Percentiles rank a stretch among this genome's conserved stretches.
phyloP scores from a whole-genome alignment of 139 green algal genomes.

The Picochlorum sp. region DNA sequence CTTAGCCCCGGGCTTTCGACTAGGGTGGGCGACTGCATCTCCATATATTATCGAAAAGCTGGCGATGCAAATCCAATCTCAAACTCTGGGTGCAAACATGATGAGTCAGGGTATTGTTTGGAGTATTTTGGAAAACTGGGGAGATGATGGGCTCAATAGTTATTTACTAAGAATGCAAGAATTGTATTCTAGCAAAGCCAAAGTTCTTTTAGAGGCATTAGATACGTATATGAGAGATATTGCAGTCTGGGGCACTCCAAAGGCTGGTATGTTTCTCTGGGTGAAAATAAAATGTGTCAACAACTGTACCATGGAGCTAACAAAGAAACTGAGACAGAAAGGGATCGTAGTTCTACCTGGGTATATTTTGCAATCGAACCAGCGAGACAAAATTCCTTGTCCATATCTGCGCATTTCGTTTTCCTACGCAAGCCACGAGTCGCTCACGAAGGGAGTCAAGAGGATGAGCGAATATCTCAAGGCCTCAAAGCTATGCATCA shows the following conservation, averaged over 20 bases:
- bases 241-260: conserved; percentile 23
- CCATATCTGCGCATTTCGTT: background rate
- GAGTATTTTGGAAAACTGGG: conserved; percentile 24
- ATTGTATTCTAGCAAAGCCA: conserved; percentile 18
- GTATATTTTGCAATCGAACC: background rate
- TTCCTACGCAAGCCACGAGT: background rate
- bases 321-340: background rate
- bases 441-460: background rate
- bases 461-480: background rate
- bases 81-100: conserved; percentile 28
- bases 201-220: conserved; percentile 7
- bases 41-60: conserved; percentile 16
- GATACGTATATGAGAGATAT: conserved; percentile 3
- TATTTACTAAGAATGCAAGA: conserved; percentile 29
- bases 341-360: background rate
- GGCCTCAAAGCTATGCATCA: background rate
- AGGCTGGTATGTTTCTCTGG: conserved; percentile 32
- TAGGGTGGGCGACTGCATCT: conserved; percentile 56
- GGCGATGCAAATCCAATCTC: conserved; percentile 6
- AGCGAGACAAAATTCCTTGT: background rate
- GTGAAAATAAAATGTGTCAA: background rate
- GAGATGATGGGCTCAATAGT: conserved; percentile 21
- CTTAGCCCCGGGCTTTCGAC: conserved; percentile 42
- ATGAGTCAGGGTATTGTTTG: conserved; percentile 27
- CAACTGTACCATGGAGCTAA: background rate